These are phyloP conservation scores for Rhizophora mangle DNA, from an alignment of 345 rosid species.

Conservation along the genomic window DNA sequence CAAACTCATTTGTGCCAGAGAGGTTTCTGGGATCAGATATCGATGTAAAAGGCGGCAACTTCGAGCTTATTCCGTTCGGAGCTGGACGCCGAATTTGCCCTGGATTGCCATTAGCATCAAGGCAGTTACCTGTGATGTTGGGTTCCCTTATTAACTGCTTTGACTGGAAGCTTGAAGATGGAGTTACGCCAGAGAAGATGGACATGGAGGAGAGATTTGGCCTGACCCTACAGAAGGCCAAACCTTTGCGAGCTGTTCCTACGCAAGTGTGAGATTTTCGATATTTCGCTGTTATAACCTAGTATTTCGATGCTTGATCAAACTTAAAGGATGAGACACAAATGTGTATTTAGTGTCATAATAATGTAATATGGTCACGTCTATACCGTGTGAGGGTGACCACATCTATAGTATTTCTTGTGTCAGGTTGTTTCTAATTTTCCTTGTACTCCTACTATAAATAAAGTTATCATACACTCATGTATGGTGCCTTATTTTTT, in stretches of 20 bases:
- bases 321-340: too few species aligned
- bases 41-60: conserved; percentile 33
- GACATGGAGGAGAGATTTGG: conserved; percentile 46
- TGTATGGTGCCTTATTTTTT: too few species aligned
- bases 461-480: too few species aligned
- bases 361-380: too few species aligned
- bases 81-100: conserved; percentile 47
- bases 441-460: too few species aligned
- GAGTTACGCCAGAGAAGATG: conserved; percentile 18
- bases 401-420: too few species aligned
- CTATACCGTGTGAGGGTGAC: too few species aligned
- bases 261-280: background rate
- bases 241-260: conserved; percentile 37
- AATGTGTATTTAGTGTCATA: too few species aligned
- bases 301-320: too few species aligned
- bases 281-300: too few species aligned
- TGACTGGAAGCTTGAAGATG: conserved; percentile 41
- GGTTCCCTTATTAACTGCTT: conserved; percentile 40
- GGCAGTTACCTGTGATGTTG: conserved; percentile 38
- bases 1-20: conserved; percentile 33
- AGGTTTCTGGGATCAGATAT: conserved; percentile 41
- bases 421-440: too few species aligned
- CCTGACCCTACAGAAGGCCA: conserved; percentile 27
- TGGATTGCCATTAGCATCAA: conserved; percentile 38
- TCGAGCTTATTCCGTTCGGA: conserved; percentile 44